Evolutionary conservation across 306 rosid genomes (phyloP).

Genomic region (Quercus variabilis): DNA sequence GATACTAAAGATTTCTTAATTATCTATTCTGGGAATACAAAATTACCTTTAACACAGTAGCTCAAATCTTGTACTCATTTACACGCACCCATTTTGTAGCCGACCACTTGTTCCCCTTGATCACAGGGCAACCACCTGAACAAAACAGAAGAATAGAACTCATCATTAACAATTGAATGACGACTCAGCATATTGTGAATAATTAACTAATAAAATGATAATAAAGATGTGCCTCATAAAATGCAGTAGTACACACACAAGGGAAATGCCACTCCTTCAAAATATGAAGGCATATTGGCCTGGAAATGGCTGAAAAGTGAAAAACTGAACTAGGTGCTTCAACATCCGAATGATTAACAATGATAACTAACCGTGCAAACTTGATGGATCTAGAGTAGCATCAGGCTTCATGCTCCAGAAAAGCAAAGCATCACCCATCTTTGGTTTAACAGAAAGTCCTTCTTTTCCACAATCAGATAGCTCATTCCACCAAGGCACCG

Average conservation of each 20-base stretch:
- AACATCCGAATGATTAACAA: conserved; percentile 1
- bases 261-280: neutral
- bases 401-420: conserved; percentile 99
- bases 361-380: conserved; percentile 81
- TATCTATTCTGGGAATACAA: neutral
- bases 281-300: conserved; percentile 9
- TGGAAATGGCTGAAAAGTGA: neutral
- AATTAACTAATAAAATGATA: neutral
- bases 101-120: conserved; percentile 97
- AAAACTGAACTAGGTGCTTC: neutral
- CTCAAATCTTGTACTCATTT: conserved; percentile 66
- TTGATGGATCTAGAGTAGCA: conserved; percentile 81
- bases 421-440: conserved; percentile 92
- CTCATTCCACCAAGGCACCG: conserved; percentile 97
- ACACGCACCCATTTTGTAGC: conserved; percentile 93
- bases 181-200: neutral
- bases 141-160: conserved; percentile 9
- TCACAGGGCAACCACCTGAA: conserved; percentile 98
- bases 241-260: neutral
- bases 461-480: conserved; percentile 89
- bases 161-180: neutral
- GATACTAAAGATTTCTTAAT: neutral
- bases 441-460: conserved; percentile 94
- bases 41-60: conserved; percentile 38
- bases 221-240: neutral